Evolutionary conservation across 2,329 filamentous ascomycete genomes (phyloP), one percentile per base, ranked within the genome.

Genomic region (Pseudopithomyces chartarum): DNA sequence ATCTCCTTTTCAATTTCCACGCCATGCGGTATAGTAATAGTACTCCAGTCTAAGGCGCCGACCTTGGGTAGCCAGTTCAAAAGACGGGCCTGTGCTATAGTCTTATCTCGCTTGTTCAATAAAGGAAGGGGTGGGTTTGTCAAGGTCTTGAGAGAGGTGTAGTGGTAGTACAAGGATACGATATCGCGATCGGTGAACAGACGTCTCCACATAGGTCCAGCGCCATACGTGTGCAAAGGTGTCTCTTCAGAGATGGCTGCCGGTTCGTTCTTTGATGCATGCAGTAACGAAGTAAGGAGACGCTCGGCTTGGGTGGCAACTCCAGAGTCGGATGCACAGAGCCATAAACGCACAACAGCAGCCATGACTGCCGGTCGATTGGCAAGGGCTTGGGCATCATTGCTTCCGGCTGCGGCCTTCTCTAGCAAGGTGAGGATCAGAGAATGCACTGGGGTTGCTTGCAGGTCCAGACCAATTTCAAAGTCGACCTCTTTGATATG

Each of bases 111-210:
- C 62, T 81, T 83, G 60, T 75, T 80, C 15, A 83, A 66, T 63
- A 69, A 26, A 5, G 70, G 69, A 8, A 63, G 51, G 15, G 78
- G 63, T 3, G 65, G 65, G 29, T 73, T 60, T n/a, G 72, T 71
- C 15, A 73, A 58, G n/a, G 62, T 47, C 43, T 73, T 73, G 40
- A 82, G 71, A 58, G 80, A 83, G 64, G 82, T 86, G 50, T 82
- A 76, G 29, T 81, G 79, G 71, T 85, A 88, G 32, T 88, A 76
- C 7, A 81, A 74, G 1, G 76, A 77, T 62, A 87, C 87, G 6
- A 88, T 80, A 64, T 87, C 80, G 56, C 78, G 81, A 60, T 88
- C 86, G 2, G 80, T 79, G 63, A 89, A 88, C 0, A 88, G 62
- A 17, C 86, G 81, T 65, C 85, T 82, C 86, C 85, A 88, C 65